A percentile compares a stretch with the other conserved stretches of the same genome.
Evolutionary conservation across 2,329 filamentous ascomycete species (phyloP).

Genomic region (Colletotrichum lindemuthianum): DNA sequence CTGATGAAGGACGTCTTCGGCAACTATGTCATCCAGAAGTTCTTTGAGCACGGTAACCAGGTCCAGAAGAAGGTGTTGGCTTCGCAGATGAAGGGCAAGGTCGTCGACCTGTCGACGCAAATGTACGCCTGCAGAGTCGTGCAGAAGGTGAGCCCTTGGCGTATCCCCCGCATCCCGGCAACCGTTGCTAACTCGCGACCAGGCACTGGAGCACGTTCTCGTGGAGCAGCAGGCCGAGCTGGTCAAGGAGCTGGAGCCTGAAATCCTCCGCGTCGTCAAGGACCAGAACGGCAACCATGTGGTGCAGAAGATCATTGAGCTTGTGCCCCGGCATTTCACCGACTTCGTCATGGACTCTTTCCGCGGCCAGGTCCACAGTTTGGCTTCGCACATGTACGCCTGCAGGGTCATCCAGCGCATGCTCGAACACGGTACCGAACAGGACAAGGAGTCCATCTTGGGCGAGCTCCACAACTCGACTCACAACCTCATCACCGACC

Average conservation of each 20-base stretch:
- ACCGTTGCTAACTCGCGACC: slow-evolving; percentile 5
- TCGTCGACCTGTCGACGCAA: slow-evolving; percentile 81
- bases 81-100: slow-evolving; percentile 86
- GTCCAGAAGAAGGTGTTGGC: slow-evolving; percentile 90
- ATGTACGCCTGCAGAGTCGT: slow-evolving; percentile 97
- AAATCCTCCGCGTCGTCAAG: slow-evolving; percentile 81
- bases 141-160: slow-evolving; percentile 75
- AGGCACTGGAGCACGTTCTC: slow-evolving; percentile 90
- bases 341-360: slow-evolving; percentile 87
- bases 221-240: slow-evolving; percentile 90
- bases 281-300: slow-evolving; percentile 97
- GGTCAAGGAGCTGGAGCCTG: slow-evolving; percentile 81
- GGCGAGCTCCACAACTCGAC: slow-evolving; percentile 81
- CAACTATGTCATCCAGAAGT: slow-evolving; percentile 98
- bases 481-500: slow-evolving; percentile 79
- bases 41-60: slow-evolving; percentile 96
- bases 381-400: slow-evolving; percentile 84
- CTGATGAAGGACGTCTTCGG: slow-evolving; percentile 97
- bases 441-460: slow-evolving; percentile 78
- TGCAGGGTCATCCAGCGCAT: slow-evolving; percentile 95
- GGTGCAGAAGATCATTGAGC: slow-evolving; percentile 90
- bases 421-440: slow-evolving; percentile 81
- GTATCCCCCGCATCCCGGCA: neutral
- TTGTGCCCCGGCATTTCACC: slow-evolving; percentile 80
- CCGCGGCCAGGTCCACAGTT: slow-evolving; percentile 75